These are phyloP conservation scores for Wickerhamomyces sp. DNA, from an alignment of 1,139 yeast species.

Conservation along the genomic window DNA sequence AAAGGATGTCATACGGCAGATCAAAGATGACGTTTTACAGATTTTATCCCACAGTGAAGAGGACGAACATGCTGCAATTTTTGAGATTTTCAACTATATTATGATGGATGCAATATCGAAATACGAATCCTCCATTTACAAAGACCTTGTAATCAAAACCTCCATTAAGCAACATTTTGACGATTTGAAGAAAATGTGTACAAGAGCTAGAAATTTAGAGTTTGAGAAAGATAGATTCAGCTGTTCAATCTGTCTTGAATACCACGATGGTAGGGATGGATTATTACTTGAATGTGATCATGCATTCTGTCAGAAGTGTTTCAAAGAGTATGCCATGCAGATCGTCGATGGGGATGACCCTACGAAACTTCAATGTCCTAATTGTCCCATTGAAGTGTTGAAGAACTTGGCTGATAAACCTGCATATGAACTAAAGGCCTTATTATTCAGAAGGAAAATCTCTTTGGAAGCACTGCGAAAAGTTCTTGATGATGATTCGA, in stretches of 20 bases:
- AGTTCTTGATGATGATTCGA: slow-evolving; percentile 28
- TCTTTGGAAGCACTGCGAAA: slow-evolving; percentile 28
- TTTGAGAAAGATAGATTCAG: slow-evolving; percentile 38
- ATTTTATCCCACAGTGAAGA: slow-evolving; percentile 35
- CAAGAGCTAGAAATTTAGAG: slow-evolving; percentile 23
- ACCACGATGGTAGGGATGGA: slow-evolving; percentile 44
- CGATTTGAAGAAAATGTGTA: slow-evolving; percentile 20
- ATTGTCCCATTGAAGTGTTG: slow-evolving; percentile 30
- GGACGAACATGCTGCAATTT: slow-evolving; percentile 36
- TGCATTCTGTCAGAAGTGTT: slow-evolving; percentile 48
- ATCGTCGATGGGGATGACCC: slow-evolving; percentile 48
- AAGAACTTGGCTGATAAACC: slow-evolving; percentile 5
- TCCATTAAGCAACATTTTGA: slow-evolving; percentile 15
- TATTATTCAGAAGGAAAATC: slow-evolving; percentile 37
- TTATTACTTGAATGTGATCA: slow-evolving; percentile 45
- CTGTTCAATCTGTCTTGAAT: slow-evolving; percentile 59
- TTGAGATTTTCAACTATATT: slow-evolving; percentile 41
- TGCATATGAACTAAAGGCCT: slow-evolving; percentile 23
- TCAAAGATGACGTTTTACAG: slow-evolving; percentile 23
- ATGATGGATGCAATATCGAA: slow-evolving; percentile 19
- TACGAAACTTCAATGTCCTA: slow-evolving; percentile 55
- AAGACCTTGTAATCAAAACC: slow-evolving; percentile 15
- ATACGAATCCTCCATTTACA: slow-evolving; percentile 21
- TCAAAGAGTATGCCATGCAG: slow-evolving; percentile 40
- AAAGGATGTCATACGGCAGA: slow-evolving; percentile 7